phyloP scores from a whole-genome alignment of 352 stramenopile species.

The Phytophthora megakarya region DNA sequence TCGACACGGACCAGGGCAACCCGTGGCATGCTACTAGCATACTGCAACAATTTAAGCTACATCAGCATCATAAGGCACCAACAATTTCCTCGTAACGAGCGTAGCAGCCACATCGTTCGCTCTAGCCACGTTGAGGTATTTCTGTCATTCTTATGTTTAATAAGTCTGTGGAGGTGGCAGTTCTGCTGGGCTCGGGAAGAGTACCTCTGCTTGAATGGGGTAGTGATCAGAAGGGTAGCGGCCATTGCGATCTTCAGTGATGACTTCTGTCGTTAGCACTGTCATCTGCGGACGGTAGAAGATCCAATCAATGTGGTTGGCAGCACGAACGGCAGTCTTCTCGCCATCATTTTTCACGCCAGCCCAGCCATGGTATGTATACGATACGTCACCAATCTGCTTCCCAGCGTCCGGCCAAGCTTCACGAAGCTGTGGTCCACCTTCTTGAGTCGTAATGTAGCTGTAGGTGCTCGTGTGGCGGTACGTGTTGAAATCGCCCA shows the following conservation, averaged over 20 bases:
- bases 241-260: slow-evolving; percentile 80
- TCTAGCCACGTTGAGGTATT: slow-evolving; percentile 27
- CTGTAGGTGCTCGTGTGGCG: slow-evolving; percentile 80
- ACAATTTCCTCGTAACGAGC: slow-evolving; percentile 23
- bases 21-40: slow-evolving; percentile 35
- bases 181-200: slow-evolving; percentile 70
- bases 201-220: slow-evolving; percentile 79
- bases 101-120: slow-evolving; percentile 2
- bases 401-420: slow-evolving; percentile 71
- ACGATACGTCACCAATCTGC: slow-evolving; percentile 79
- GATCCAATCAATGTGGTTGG: slow-evolving; percentile 91
- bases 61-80: slow-evolving; percentile 23
- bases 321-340: slow-evolving; percentile 59
- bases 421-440: slow-evolving; percentile 68
- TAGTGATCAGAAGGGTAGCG: slow-evolving; percentile 89
- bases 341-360: slow-evolving; percentile 85
- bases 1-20: slow-evolving; percentile 54
- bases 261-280: slow-evolving; percentile 79
- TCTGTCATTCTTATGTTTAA: slow-evolving; percentile 32
- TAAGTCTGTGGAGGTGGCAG: slow-evolving; percentile 46
- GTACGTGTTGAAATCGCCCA: slow-evolving; percentile 89
- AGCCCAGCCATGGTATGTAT: slow-evolving; percentile 88
- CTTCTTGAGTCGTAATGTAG: slow-evolving; percentile 73
- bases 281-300: slow-evolving; percentile 82
- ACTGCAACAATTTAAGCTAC: slow-evolving; percentile 23